Conservation (phyloP, 805 yeast species). For the Cyberlindnera veronae region DNA sequence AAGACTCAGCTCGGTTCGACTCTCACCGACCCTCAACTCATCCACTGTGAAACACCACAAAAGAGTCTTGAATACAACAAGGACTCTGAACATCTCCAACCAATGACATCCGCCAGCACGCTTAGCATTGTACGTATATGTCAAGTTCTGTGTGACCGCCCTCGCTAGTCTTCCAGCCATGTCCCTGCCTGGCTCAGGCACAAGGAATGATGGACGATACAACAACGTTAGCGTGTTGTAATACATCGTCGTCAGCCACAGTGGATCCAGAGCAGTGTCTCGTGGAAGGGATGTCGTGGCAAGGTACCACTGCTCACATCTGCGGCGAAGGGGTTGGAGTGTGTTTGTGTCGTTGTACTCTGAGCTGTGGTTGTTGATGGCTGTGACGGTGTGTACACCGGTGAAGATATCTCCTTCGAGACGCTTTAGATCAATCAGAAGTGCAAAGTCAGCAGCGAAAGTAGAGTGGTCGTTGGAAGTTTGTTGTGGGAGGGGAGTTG, state of each 20-base stretch:
- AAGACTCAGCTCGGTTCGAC: slow-evolving; percentile 46
- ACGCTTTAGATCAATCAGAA: slow-evolving; percentile 43
- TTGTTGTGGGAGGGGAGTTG: slow-evolving; percentile 42
- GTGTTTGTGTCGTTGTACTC: slow-evolving; percentile 9
- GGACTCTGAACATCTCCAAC: slow-evolving; percentile 47
- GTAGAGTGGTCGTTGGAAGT: slow-evolving; percentile 37
- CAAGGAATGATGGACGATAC: slow-evolving; percentile 47
- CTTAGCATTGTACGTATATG: slow-evolving; percentile 43
- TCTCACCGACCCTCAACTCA: slow-evolving; percentile 43
- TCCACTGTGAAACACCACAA: slow-evolving; percentile 46
- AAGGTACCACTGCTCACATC: slow-evolving; percentile 36
- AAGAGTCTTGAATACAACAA: slow-evolving; percentile 45
- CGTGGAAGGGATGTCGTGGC: slow-evolving; percentile 18
- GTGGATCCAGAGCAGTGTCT: slow-evolving; percentile 2
- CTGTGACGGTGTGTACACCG: slow-evolving; percentile 44
- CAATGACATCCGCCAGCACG: slow-evolving; percentile 32
- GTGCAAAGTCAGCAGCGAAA: slow-evolving; percentile 38
- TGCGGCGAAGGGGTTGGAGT: slow-evolving; percentile 14
- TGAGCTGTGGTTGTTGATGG: slow-evolving; percentile 28
- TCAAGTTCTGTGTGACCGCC: slow-evolving; percentile 43
- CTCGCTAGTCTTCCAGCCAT: slow-evolving; percentile 34
- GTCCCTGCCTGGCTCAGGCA: slow-evolving; percentile 45
- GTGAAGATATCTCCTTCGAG: slow-evolving; percentile 47
- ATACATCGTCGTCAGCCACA: slow-evolving; percentile 41
- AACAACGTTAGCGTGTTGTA: slow-evolving; percentile 44